phyloP scores from a whole-genome alignment of 805 yeast genomes.

The Hanseniaspora guilliermondii region DNA sequence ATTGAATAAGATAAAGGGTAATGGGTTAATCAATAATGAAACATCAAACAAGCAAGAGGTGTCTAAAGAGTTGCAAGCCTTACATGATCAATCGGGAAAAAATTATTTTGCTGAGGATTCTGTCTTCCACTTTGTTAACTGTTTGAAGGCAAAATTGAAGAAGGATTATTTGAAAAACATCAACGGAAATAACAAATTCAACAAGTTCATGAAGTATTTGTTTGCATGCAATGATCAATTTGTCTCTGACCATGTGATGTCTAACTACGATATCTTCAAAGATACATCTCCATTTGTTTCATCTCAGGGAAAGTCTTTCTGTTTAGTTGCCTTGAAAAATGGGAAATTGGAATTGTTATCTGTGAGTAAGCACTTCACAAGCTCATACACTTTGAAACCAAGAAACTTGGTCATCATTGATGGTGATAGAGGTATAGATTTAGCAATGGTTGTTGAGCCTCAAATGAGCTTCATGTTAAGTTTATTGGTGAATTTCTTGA shows the following conservation, averaged over 20 bases:
- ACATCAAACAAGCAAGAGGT: slow-evolving; percentile 33
- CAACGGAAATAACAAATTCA: slow-evolving; percentile 17
- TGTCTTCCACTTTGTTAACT: slow-evolving; percentile 31
- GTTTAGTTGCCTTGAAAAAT: slow-evolving; percentile 44
- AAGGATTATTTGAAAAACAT: slow-evolving; percentile 15
- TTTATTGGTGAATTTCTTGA: slow-evolving; percentile 56
- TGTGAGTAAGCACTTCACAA: slow-evolving; percentile 45
- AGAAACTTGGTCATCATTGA: slow-evolving; percentile 65
- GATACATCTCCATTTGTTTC: slow-evolving; percentile 1
- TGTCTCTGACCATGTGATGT: slow-evolving; percentile 22
- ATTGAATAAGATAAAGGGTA: slow-evolving; percentile 26
- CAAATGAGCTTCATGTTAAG: slow-evolving; percentile 51
- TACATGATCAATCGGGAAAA: slow-evolving; percentile 35
- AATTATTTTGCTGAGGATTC: slow-evolving; percentile 43
- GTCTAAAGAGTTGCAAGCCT: slow-evolving; percentile 37
- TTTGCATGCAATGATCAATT: slow-evolving; percentile 37
- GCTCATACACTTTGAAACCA: slow-evolving; percentile 32
- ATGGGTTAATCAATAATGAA: slow-evolving; percentile 27
- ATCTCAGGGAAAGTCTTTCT: slow-evolving; percentile 18
- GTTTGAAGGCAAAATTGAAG: slow-evolving; percentile 24
- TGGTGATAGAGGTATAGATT: slow-evolving; percentile 74
- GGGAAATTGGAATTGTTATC: slow-evolving; percentile 62
- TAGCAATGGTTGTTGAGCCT: slow-evolving; percentile 62
- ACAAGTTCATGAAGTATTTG: slow-evolving; percentile 30
- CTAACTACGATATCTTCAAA: slow-evolving; percentile 18